phyloP scores from a whole-genome alignment of 495 filamentous ascomycete genomes.

The Talaromyces proteolyticus region DNA sequence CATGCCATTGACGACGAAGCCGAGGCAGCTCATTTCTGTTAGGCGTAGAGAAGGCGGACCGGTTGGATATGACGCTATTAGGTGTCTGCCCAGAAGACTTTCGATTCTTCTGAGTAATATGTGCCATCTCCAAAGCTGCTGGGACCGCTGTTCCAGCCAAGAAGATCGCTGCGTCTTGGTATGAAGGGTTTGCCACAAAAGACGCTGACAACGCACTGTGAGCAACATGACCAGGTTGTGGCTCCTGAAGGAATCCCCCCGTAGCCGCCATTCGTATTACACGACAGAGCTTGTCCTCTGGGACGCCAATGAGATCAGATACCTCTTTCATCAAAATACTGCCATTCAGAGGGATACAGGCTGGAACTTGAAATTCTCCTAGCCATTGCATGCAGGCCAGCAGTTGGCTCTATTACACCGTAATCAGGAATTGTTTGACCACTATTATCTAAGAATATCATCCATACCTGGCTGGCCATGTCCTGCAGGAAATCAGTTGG shows the following conservation, averaged over 20 bases:
- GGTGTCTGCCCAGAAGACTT: slow-evolving; percentile 7
- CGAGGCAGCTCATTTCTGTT: slow-evolving; percentile 16
- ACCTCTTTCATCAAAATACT: slow-evolving; percentile 29
- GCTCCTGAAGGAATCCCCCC: slow-evolving; percentile 30
- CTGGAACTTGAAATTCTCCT: slow-evolving; percentile 35
- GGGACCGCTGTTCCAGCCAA: slow-evolving; percentile 23
- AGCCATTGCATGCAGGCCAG: slow-evolving; percentile 37
- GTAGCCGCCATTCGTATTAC: slow-evolving; percentile 30
- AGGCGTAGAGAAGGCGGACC: slow-evolving; percentile 7
- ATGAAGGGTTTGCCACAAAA: slow-evolving; percentile 25
- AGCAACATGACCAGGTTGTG: slow-evolving; percentile 22
- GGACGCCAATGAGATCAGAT: slow-evolving; percentile 24
- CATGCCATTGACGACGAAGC: slow-evolving; percentile 24
- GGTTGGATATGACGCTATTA: slow-evolving; percentile 19
- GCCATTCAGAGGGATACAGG: slow-evolving; percentile 29
- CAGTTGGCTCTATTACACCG: slow-evolving; percentile 21
- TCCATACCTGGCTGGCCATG: background rate
- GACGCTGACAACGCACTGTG: slow-evolving; percentile 29
- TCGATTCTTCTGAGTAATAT: slow-evolving; percentile 21
- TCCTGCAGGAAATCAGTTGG: background rate
- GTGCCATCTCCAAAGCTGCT: slow-evolving; percentile 28
- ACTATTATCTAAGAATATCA: slow-evolving; percentile 1
- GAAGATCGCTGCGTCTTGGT: slow-evolving; percentile 32
- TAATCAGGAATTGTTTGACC: slow-evolving; percentile 4
- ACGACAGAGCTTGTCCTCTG: slow-evolving; percentile 25